A percentile compares a stretch with the other conserved stretches of the same genome.
Evolutionary conservation across 2,329 filamentous ascomycete species (phyloP).

Genomic region (Penicillium sp.): DNA sequence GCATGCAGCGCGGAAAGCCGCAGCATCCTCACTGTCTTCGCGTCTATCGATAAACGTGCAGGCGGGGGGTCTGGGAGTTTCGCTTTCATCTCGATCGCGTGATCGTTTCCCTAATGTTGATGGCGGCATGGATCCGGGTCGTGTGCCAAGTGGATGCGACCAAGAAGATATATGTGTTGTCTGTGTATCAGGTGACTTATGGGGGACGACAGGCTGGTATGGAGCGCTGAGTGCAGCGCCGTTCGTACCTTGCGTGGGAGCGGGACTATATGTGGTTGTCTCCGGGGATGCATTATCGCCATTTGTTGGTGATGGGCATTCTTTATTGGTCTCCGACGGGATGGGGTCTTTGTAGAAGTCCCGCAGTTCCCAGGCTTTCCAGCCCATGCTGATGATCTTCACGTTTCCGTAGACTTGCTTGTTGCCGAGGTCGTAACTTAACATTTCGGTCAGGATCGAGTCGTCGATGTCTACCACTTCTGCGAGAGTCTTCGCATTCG

Average conservation of each 20-base stretch:
- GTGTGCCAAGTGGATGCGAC: not conserved
- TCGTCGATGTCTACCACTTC: conserved; percentile 42
- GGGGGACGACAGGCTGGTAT: not conserved
- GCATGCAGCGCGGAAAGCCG: not conserved
- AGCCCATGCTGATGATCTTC: conserved; percentile 39
- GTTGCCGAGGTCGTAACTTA: conserved; percentile 34
- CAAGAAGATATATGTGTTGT: not conserved
- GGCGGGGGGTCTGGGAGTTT: not conserved
- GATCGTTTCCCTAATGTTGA: conserved; percentile 28
- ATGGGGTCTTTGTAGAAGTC: conserved; percentile 37
- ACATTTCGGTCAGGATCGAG: conserved; percentile 29
- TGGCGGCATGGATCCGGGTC: not conserved
- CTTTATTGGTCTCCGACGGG: conserved; percentile 4
- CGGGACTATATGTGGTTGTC: not conserved
- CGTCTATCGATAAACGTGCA: not conserved
- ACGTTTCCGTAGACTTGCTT: conserved; percentile 32
- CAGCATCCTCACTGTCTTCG: not conserved
- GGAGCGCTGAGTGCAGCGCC: not conserved
- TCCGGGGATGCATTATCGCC: conserved; percentile 9
- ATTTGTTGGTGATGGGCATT: conserved; percentile 14
- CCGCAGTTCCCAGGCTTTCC: conserved; percentile 40
- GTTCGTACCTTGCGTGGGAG: not conserved
- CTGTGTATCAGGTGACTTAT: not conserved
- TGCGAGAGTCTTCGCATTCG: conserved; percentile 26
- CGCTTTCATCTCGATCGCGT: conserved; percentile 19